These are phyloP conservation scores for Fusarium longipes DNA, from an alignment of 2,329 filamentous ascomycete genomes.

Conservation along the genomic window DNA sequence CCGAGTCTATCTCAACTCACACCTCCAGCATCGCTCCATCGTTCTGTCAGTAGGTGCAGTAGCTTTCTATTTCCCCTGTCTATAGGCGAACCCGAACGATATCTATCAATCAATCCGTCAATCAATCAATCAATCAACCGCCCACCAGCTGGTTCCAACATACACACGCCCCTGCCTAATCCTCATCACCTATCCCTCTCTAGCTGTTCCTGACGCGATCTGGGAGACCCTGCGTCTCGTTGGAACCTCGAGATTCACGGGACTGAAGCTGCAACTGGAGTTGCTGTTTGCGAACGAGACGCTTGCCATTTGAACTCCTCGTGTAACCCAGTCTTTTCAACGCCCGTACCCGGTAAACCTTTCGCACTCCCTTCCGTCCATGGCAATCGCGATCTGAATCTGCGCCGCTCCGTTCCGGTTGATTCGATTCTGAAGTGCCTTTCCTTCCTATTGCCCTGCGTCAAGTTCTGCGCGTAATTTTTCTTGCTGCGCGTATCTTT, in stretches of 20 bases:
- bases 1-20: conserved; percentile 20
- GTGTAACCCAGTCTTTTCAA: conserved; percentile 43
- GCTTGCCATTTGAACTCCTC: conserved; percentile 34
- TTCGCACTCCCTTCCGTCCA: conserved; percentile 34
- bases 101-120: no score
- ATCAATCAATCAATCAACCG: conserved; percentile 14
- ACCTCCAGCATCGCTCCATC: conserved; percentile 25
- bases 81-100: conserved; percentile 19
- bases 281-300: conserved; percentile 46
- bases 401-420: conserved; percentile 44
- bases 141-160: conserved; percentile 4
- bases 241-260: conserved; percentile 1
- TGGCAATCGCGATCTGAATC: conserved; percentile 31
- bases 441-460: conserved; percentile 21
- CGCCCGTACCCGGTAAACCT: conserved; percentile 36
- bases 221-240: conserved; percentile 37
- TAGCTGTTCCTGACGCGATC: conserved; percentile 45
- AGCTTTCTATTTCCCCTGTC: conserved; percentile 28
- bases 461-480: conserved; percentile 37
- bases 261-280: background rate
- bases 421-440: conserved; percentile 35
- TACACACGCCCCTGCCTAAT: conserved; percentile 29
- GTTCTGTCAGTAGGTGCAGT: conserved; percentile 2
- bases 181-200: conserved; percentile 22
- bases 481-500: conserved; percentile 37